Evolutionary conservation across 2,329 filamentous ascomycete genomes (phyloP).

Genomic region (Beauveria bassiana): DNA sequence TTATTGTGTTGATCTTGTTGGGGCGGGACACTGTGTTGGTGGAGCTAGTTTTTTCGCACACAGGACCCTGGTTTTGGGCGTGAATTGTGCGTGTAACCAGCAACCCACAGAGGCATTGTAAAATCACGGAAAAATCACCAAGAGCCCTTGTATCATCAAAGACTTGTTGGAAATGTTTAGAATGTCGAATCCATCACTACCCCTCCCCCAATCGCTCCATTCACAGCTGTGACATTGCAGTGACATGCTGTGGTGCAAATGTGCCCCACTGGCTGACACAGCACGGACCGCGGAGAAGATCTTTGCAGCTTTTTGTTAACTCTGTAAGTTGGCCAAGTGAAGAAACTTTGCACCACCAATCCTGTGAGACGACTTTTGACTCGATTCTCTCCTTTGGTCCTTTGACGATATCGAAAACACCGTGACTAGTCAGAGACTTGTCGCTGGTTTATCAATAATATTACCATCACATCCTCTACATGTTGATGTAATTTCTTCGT

Average conservation of each 20-base stretch:
- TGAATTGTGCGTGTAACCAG: neutral
- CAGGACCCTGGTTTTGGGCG: neutral
- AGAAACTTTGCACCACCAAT: constrained; percentile 8
- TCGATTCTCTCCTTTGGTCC: neutral
- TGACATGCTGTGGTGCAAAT: constrained; percentile 5
- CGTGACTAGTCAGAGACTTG: neutral
- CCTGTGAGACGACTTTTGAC: neutral
- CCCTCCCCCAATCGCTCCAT: neutral
- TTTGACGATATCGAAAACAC: neutral
- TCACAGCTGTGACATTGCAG: neutral
- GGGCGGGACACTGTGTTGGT: neutral
- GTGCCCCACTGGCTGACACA: constrained; percentile 9
- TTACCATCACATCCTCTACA: neutral
- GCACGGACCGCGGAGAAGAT: neutral
- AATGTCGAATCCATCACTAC: neutral
- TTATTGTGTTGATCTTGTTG: neutral
- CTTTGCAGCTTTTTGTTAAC: neutral
- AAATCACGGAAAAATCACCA: neutral
- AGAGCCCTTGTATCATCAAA: neutral
- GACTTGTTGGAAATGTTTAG: neutral
- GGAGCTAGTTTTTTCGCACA: neutral
- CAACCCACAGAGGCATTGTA: neutral
- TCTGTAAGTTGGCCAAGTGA: neutral
- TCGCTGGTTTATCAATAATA: neutral
- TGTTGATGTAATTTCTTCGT: constrained; percentile 10